Conservation (phyloP, 305 asterid genomes). For the Solanum hybrid region DNA sequence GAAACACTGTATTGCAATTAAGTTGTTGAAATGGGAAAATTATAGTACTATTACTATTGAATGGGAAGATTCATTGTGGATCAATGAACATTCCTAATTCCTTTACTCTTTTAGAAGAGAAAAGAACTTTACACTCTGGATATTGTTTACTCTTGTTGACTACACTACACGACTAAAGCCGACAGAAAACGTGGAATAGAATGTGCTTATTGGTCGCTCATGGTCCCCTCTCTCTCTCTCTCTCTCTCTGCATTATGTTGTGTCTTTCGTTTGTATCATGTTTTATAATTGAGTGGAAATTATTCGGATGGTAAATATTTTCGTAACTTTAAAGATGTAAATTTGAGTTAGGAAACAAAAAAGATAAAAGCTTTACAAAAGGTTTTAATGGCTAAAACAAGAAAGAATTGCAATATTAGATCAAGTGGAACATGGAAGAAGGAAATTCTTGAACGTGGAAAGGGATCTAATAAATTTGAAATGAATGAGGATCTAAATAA, state of each 20-base stretch:
- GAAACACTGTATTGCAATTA: neutral
- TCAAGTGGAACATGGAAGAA: neutral
- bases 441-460: neutral
- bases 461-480: no score
- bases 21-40: neutral
- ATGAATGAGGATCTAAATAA: no score
- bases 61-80: neutral
- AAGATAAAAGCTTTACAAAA: neutral
- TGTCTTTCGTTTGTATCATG: no score
- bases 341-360: accelerated
- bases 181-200: neutral
- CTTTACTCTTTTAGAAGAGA: neutral
- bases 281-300: neutral
- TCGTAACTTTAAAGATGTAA: neutral
- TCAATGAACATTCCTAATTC: neutral
- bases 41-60: neutral
- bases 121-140: conserved; percentile 4
- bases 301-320: neutral
- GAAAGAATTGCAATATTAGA: no score
- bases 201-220: conserved; percentile 1
- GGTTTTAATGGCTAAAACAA: neutral
- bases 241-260: neutral
- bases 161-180: neutral
- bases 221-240: neutral
- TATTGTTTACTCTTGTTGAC: neutral